phyloP scores from a whole-genome alignment of 148 eudicot species.

The Chenopodium formosanum region DNA sequence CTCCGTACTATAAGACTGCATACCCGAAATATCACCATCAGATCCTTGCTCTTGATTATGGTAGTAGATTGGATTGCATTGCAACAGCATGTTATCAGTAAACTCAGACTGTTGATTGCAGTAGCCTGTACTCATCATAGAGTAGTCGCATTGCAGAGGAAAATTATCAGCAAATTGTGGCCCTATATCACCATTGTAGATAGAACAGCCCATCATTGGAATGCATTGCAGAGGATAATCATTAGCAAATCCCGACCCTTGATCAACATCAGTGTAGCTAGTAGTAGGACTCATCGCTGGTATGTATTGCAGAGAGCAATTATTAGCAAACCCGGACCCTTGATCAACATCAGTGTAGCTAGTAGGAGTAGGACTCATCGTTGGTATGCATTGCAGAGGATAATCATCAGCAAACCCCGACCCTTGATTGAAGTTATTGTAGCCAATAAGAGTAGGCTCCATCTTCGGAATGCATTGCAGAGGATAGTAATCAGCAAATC shows the following conservation, averaged over 20 bases:
- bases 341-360: too few species aligned
- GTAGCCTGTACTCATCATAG: not conserved
- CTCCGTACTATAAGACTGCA: not conserved
- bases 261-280: not conserved
- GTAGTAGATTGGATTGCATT: not conserved
- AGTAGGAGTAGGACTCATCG: too few species aligned
- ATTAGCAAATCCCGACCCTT: not conserved
- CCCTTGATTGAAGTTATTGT: too few species aligned
- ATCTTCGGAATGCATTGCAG: too few species aligned
- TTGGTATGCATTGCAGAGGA: too few species aligned
- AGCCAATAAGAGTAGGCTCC: too few species aligned
- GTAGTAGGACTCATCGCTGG: too few species aligned
- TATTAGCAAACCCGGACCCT: too few species aligned
- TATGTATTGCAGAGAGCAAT: too few species aligned
- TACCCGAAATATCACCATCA: not conserved
- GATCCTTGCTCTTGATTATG: not conserved
- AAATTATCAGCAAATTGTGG: not conserved
- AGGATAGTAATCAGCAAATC: too few species aligned
- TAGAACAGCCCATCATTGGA: not conserved
- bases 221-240: not conserved
- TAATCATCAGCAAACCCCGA: too few species aligned
- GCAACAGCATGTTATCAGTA: not conserved
- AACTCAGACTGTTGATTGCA: slow-evolving; percentile 13
- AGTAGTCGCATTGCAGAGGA: not conserved
- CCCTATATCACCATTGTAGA: not conserved